A percentile compares a stretch with the other conserved stretches of the same genome.
Evolutionary conservation across 768 basidiomycete species (phyloP).

Genomic region (Pholiota molesta): DNA sequence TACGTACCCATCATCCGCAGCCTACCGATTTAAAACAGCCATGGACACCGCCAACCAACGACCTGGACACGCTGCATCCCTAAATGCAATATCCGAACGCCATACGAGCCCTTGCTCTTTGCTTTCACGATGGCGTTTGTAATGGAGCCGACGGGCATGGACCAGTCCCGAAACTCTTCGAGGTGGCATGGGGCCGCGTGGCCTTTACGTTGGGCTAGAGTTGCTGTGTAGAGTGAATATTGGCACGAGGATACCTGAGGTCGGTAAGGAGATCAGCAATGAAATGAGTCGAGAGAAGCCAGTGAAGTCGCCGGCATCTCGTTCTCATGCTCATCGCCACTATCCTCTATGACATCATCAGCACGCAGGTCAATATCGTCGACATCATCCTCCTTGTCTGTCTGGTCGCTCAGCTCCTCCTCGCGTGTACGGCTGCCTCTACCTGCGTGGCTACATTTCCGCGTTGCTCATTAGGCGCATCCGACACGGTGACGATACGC

Average conservation of each 20-base stretch:
- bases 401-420: conserved; percentile 73
- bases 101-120: too few relatives aligned
- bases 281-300: conserved; percentile 91
- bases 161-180: too few relatives aligned
- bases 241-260: conserved; percentile 90
- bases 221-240: conserved; percentile 96
- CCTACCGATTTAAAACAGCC: too few relatives aligned
- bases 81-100: too few relatives aligned
- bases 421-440: conserved; percentile 31
- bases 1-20: too few relatives aligned
- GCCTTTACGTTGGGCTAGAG: conserved; percentile 86
- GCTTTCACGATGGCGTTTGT: conserved; percentile 52
- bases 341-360: conserved; percentile 51
- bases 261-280: conserved; percentile 73
- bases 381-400: conserved; percentile 55
- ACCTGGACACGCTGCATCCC: too few relatives aligned
- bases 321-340: conserved; percentile 82
- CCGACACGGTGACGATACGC: conserved; percentile 85
- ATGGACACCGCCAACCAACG: too few relatives aligned
- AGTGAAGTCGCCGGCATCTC: conserved; percentile 95
- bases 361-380: conserved; percentile 77
- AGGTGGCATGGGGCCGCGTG: conserved; percentile 76
- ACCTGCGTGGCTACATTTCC: conserved; percentile 21
- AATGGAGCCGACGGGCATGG: conserved; percentile 72
- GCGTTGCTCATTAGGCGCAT: conserved; percentile 57